Percentiles rank a stretch among this genome's conserved stretches.
phyloP scores from a whole-genome alignment of 768 basidiomycete species.

The Boletus sp. region DNA sequence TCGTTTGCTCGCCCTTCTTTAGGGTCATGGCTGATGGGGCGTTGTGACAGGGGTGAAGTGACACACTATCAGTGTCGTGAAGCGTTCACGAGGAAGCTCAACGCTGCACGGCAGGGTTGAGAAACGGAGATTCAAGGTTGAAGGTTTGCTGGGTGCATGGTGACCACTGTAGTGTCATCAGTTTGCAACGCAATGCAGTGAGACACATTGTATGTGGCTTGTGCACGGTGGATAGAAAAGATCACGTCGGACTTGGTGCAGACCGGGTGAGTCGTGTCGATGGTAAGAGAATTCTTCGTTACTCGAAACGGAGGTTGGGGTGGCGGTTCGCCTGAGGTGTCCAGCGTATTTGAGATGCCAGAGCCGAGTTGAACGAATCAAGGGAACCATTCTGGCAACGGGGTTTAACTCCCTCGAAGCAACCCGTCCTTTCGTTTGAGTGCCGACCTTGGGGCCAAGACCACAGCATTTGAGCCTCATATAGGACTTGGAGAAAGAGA shows the following conservation, averaged over 20 bases:
- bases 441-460: no score
- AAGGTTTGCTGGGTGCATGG: not conserved
- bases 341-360: no score
- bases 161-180: no score
- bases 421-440: no score
- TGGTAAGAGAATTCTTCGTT: no score
- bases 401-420: no score
- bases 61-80: constrained; percentile 97
- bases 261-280: not conserved
- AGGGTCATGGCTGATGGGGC: not conserved
- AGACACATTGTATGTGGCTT: not conserved
- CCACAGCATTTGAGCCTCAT: no score
- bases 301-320: no score
- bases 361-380: no score
- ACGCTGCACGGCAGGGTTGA: constrained; percentile 32
- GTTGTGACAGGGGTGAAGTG: constrained; percentile 75
- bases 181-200: not conserved
- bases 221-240: not conserved
- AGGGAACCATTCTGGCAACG: no score
- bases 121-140: not conserved
- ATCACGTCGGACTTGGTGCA: not conserved
- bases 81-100: constrained; percentile 59
- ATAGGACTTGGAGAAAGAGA: no score
- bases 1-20: not conserved
- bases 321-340: no score